Base-by-base conservation (phyloP, 805 yeast species). In the Groenewaldozyma tartarivorans region DNA sequence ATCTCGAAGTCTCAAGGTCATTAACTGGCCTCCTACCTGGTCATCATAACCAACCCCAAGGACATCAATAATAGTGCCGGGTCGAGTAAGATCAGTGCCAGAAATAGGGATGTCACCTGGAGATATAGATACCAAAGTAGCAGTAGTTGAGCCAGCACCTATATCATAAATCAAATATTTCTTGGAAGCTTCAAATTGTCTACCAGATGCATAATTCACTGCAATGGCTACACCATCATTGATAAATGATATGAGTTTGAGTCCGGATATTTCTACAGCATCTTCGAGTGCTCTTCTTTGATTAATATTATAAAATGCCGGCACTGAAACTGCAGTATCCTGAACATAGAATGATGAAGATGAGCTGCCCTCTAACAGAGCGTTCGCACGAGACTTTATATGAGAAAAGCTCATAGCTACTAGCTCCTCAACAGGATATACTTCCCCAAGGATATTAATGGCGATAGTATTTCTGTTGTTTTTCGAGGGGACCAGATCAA, bases 151-250 rank as follows among this genome's bases (percentile, higher is more conserved):
- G 1, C 94, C 94, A 4, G 95, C 90, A 36, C 98, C 98, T 74
- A 83, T 74, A 58, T 92, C 98, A 56, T 80, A 86, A 27, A 92
- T 72, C 38, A 86, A 56, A 53, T 76, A 71, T 50, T 75, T 75
- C 42, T 68, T 71, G 2, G 67, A 69, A 2, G 58, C 58, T 9
- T 54, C 52, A 45, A 72, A 72, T 22, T 67, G 66, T 38, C 75
- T 69, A 35, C 72, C 69, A 24, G 82, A 68, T 1, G 85, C 84
- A 57, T 76, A 88, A 54, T 86, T 84, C 34, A 84, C 62, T 1
- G 94, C 95, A 13, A 85, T 86, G 2, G 97, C 92, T n/a, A 85
- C 63, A 13, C 96, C 96, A 58, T 90, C 96, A 54, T 83, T 88
- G 2, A 88, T 82, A 41, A 90, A 66, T 1, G 79, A 76, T 44